Percentiles rank a stretch among this genome's conserved stretches.
phyloP scores from a whole-genome alignment of 129 eudicot species.

The Centaurea solstitialis region DNA sequence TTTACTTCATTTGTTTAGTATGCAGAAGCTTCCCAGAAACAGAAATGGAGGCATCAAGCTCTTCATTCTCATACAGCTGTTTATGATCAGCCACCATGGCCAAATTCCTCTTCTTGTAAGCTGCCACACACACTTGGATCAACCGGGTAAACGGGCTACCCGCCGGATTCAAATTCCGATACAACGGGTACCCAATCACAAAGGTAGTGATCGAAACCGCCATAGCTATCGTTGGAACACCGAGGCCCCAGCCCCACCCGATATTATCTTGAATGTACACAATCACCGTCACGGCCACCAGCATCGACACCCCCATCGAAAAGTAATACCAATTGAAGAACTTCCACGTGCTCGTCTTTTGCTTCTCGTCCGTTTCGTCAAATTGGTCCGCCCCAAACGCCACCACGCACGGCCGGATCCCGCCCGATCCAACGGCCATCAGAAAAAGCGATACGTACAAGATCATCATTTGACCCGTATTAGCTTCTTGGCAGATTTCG shows the following conservation, averaged over 20 bases:
- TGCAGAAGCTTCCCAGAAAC: constrained; percentile 76
- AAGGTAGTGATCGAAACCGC: constrained; percentile 57
- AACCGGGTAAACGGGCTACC: constrained; percentile 98
- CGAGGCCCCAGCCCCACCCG: constrained; percentile 97
- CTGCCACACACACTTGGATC: constrained; percentile 86
- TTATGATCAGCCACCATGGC: constrained; percentile 56
- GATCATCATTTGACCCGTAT: constrained; percentile 61
- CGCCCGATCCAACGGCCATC: constrained; percentile 83
- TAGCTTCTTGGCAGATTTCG: constrained; percentile 64
- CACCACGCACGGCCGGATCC: constrained; percentile 94
- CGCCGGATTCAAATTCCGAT: constrained; percentile 70
- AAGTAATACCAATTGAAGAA: constrained; percentile 95
- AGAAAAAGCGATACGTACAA: constrained; percentile 67
- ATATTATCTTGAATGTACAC: constrained; percentile 83
- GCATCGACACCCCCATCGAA: constrained; percentile 76
- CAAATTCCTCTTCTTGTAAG: constrained; percentile 73
- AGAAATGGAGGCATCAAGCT: constrained; percentile 81
- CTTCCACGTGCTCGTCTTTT: constrained; percentile 75
- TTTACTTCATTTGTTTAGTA: constrained; percentile 65
- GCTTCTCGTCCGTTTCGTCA: constrained; percentile 63
- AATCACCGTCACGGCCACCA: constrained; percentile 74
- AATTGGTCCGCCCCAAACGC: constrained; percentile 94
- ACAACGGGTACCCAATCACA: constrained; percentile 67
- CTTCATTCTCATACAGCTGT: constrained; percentile 68
- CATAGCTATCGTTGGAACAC: constrained; percentile 80